phyloP scores from a whole-genome alignment of 2,329 filamentous ascomycete genomes.

The Penicillium sp. region DNA sequence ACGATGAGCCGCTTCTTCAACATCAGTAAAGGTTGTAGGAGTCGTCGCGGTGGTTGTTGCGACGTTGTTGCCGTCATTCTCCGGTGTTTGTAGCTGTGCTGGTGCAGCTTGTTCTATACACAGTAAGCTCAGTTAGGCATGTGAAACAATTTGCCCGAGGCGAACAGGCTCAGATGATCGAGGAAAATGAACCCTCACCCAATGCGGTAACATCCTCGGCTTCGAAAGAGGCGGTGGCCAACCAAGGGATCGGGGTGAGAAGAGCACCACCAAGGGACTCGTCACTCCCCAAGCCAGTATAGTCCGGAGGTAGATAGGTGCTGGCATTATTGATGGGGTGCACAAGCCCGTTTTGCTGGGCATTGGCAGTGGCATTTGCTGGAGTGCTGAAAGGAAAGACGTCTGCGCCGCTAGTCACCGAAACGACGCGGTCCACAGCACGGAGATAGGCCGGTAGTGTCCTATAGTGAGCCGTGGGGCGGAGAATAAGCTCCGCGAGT shows the following conservation, averaged over 20 bases:
- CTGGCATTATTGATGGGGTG: slow-evolving; percentile 28
- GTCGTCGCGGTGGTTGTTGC: background rate
- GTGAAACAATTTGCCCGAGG: background rate
- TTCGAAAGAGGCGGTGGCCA: slow-evolving; percentile 46
- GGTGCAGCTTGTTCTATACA: slow-evolving; percentile 6
- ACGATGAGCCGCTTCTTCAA: slow-evolving; percentile 9
- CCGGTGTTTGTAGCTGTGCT: slow-evolving; percentile 6
- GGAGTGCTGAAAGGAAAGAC: slow-evolving; percentile 67
- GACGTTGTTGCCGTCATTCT: background rate
- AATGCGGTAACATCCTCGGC: slow-evolving; percentile 19
- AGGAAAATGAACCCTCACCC: slow-evolving; percentile 17
- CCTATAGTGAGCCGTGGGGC: slow-evolving; percentile 73
- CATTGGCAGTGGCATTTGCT: slow-evolving; percentile 5
- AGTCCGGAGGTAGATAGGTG: slow-evolving; percentile 33
- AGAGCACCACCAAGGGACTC: slow-evolving; percentile 86
- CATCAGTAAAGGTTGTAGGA: slow-evolving; percentile 8
- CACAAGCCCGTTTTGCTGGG: slow-evolving; percentile 54
- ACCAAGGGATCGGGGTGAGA: slow-evolving; percentile 90
- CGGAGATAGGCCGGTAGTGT: slow-evolving; percentile 80
- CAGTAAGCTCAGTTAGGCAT: background rate
- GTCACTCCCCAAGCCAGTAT: slow-evolving; percentile 64
- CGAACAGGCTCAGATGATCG: background rate
- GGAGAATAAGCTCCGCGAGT: slow-evolving; percentile 76
- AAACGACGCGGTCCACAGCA: slow-evolving; percentile 83
- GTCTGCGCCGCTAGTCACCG: slow-evolving; percentile 76